phyloP scores from a whole-genome alignment of 768 basidiomycete genomes.

The Podaxis mareebaensis region DNA sequence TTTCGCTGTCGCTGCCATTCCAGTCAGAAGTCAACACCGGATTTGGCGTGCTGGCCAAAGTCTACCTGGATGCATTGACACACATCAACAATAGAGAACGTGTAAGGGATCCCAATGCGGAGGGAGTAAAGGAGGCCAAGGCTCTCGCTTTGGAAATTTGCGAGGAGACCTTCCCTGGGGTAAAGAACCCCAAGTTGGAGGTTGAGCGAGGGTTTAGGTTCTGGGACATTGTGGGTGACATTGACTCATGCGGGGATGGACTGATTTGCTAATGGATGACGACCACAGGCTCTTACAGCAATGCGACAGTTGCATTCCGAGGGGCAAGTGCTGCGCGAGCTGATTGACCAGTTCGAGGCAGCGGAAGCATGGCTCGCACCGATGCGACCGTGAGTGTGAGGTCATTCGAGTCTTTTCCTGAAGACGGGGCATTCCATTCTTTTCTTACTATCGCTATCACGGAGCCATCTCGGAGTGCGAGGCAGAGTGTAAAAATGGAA shows the following conservation, averaged over 20 bases:
- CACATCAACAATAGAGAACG: conserved; percentile 81
- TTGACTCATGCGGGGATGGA: conserved; percentile 17
- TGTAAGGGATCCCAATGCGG: conserved; percentile 74
- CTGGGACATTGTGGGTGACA: conserved; percentile 89
- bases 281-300: conserved; percentile 73
- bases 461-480: conserved; percentile 17
- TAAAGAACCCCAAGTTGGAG: conserved; percentile 84
- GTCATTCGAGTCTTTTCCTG: conserved; percentile 3
- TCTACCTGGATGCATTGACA: conserved; percentile 91
- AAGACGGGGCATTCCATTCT: background rate
- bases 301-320: conserved; percentile 89
- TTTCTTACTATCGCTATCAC: conserved; percentile 12
- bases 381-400: conserved; percentile 69
- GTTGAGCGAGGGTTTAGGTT: conserved; percentile 97
- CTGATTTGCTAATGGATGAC: conserved; percentile 11
- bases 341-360: conserved; percentile 95
- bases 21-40: conserved; percentile 97
- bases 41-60: conserved; percentile 96
- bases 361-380: conserved; percentile 94
- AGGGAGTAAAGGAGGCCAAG: conserved; percentile 82
- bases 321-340: conserved; percentile 75
- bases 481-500: conserved; percentile 18
- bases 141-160: conserved; percentile 86
- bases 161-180: conserved; percentile 92
- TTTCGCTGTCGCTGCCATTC: conserved; percentile 91